A percentile compares a stretch with the other conserved stretches of the same genome.
Evolutionary conservation across 106 monocot species (phyloP).

Genomic region (Hemerocallis citrina): DNA sequence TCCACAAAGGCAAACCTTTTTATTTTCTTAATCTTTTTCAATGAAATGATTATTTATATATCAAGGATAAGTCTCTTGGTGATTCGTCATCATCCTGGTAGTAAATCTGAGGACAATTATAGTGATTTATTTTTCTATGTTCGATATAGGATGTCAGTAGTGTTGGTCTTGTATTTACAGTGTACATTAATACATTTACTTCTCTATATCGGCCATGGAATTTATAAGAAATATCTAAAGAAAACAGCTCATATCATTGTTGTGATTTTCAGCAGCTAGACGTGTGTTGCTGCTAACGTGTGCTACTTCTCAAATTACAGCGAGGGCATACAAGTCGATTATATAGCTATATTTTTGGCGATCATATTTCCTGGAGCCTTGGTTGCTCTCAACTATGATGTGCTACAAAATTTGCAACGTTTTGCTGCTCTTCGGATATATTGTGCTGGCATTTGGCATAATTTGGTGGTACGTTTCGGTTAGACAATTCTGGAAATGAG

Average conservation of each 20-base stretch:
- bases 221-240: background rate
- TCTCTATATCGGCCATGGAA: no score
- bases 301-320: conserved; percentile 30
- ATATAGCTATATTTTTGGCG: conserved; percentile 74
- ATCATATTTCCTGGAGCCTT: conserved; percentile 90
- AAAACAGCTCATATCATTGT: background rate
- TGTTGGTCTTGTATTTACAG: no score
- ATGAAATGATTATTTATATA: no score
- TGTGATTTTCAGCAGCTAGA: conserved; percentile 2
- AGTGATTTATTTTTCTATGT: no score
- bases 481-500: background rate
- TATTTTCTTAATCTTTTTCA: no score
- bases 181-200: background rate
- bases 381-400: conserved; percentile 75
- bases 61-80: no score
- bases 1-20: no score
- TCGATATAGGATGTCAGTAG: no score
- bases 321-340: conserved; percentile 74
- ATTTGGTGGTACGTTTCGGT: conserved; percentile 49
- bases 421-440: conserved; percentile 66
- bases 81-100: no score
- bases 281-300: conserved; percentile 9
- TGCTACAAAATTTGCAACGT: conserved; percentile 42
- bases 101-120: no score
- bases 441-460: conserved; percentile 99